Conservation (phyloP, 2,329 filamentous ascomycete genomes). For the Emericellopsis cladophorae region DNA sequence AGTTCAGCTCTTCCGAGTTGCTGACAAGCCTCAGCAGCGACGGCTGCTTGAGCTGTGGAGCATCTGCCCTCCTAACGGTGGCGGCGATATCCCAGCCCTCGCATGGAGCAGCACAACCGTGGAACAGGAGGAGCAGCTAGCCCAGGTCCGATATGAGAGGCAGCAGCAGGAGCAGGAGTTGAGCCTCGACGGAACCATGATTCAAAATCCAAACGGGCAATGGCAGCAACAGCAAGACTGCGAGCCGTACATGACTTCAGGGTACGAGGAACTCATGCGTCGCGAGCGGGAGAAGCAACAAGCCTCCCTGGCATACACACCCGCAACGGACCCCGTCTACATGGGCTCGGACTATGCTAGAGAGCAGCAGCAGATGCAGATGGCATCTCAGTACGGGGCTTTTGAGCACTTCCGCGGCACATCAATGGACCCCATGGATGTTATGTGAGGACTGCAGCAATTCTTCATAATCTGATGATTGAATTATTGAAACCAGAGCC, state of each 20-base stretch:
- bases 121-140: conserved; percentile 46
- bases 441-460: conserved; percentile 10
- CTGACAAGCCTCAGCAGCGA: conserved; percentile 57
- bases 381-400: conserved; percentile 58
- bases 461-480: background rate
- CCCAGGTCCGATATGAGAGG: conserved; percentile 44
- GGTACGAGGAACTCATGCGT: conserved; percentile 60
- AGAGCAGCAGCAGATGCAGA: conserved; percentile 39
- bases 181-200: conserved; percentile 40
- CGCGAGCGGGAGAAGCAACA: conserved; percentile 44
- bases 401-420: conserved; percentile 34
- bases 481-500: background rate
- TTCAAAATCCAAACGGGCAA: conserved; percentile 39
- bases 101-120: conserved; percentile 40
- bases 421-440: conserved; percentile 36
- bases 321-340: conserved; percentile 60
- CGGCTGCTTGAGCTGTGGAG: conserved; percentile 77
- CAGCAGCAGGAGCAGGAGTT: conserved; percentile 30
- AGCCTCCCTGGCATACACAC: conserved; percentile 30
- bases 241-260: conserved; percentile 76
- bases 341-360: conserved; percentile 28
- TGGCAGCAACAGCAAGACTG: conserved; percentile 37
- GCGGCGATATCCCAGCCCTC: conserved; percentile 37
- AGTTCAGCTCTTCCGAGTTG: conserved; percentile 65
- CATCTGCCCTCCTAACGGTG: conserved; percentile 58